phyloP scores from a whole-genome alignment of 208 protist species.

The Acanthamoeba lenticulata region DNA sequence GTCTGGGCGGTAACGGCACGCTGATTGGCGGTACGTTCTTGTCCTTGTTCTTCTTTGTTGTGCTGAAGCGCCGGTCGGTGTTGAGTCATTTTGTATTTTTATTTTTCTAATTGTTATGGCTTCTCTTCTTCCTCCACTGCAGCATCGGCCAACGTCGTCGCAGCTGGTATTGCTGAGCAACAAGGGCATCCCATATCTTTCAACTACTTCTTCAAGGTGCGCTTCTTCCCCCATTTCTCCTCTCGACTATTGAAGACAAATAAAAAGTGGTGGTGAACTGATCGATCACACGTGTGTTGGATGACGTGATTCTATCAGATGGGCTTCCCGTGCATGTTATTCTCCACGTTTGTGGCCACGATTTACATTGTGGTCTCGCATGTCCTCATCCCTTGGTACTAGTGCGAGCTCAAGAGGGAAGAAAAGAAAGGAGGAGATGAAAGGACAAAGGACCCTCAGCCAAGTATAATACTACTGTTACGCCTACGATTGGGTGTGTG shows the following conservation, averaged over 20 bases:
- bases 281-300: not conserved
- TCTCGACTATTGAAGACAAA: not conserved
- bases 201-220: conserved; percentile 72
- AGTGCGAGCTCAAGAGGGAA: too few species aligned
- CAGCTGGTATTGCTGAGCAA: conserved; percentile 77
- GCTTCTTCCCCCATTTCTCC: not conserved
- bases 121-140: not conserved
- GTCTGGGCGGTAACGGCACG: conserved; percentile 86
- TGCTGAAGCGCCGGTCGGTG: too few species aligned
- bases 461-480: too few species aligned
- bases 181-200: conserved; percentile 77
- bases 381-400: conserved; percentile 44
- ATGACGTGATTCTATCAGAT: too few species aligned
- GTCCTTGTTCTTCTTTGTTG: not conserved
- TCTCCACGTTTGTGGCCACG: conserved; percentile 70
- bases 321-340: conserved; percentile 82
- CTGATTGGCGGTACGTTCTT: conserved; percentile 77
- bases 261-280: not conserved
- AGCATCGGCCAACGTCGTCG: conserved; percentile 82
- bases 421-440: too few species aligned
- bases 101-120: too few species aligned
- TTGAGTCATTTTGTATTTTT: not conserved
- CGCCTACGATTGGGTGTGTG: too few species aligned
- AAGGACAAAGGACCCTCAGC: too few species aligned
- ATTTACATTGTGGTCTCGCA: conserved; percentile 78